Evolutionary conservation across 176 grass and related monocot species (phyloP), one percentile per base, ranked within the genome.

Genomic region (Musa itinerans): DNA sequence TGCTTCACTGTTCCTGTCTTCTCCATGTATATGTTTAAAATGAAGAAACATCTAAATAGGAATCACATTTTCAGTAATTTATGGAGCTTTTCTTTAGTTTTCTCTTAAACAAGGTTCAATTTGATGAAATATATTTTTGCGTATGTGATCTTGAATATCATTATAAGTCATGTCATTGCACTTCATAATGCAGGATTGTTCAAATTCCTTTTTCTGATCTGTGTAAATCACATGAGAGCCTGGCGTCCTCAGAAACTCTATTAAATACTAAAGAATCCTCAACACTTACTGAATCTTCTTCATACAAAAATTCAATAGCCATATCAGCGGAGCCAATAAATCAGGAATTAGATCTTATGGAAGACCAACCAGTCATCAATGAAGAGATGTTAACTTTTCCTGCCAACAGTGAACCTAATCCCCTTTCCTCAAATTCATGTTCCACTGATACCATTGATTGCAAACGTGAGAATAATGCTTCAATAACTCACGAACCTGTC

Each of bases 121-220:
- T 2, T 13, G 16, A 57, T 57, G 9, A 17, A 57, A 13, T 11
- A 57, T n/a, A 61, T 61, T 15, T 16, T 61, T 20, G 20, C 14
- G 5, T 61, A 17, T 61, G 12, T 7, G 34, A 17, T 50, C 16
- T 50, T 51, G 14, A 51, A 25, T 21, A 17, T 20, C 25, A 51
- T 71, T 19, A 9, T 22, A 17, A n/a, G 10, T 50, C 50, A 73
- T 26, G 14, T 55, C 13, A 26, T 27, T 61, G n/a, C 57, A 20
- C 13, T 61, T 74, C 1, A 17, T 74, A 4, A 65, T 94, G 74
- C 84, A 99, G 95, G 88, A 83, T 99, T 84, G 83, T 91, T 68
- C 90, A 89, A 79, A 84, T 83, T 66, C 81, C 82, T 69, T 82
- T 98, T 80, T 77, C 73, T 34, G 73, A 87, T 43, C 78, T 94